Conservation (phyloP, 2,329 filamentous ascomycete genomes). For the Graphilbum fragrans region DNA sequence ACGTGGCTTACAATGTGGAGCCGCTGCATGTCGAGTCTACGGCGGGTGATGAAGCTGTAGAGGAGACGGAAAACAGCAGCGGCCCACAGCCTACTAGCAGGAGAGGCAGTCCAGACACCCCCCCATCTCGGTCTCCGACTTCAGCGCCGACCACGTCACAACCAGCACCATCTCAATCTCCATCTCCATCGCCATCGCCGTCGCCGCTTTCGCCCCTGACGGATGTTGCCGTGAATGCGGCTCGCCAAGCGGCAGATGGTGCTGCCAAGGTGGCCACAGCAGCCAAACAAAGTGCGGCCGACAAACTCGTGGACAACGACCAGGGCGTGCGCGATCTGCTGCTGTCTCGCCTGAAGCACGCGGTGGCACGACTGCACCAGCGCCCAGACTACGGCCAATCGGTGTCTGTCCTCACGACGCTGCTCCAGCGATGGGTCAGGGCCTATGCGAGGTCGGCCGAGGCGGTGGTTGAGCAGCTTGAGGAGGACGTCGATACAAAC, state of each 20-base stretch:
- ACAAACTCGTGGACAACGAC: constrained; percentile 63
- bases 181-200: too few relatives aligned
- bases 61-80: not conserved
- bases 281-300: constrained; percentile 56
- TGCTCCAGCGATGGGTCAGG: constrained; percentile 68
- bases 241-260: constrained; percentile 33
- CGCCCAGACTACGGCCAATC: constrained; percentile 77
- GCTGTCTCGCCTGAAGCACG: constrained; percentile 62
- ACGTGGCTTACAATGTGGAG: constrained; percentile 58
- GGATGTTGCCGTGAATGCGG: constrained; percentile 36
- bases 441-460: constrained; percentile 64
- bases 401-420: constrained; percentile 61
- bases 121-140: too few relatives aligned
- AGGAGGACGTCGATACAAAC: constrained; percentile 63
- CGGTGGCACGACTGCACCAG: constrained; percentile 60
- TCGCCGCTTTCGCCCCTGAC: not conserved
- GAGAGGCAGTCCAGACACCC: too few relatives aligned
- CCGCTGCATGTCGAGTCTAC: constrained; percentile 19
- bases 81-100: too few relatives aligned
- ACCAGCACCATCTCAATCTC: too few relatives aligned
- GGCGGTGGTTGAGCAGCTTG: constrained; percentile 51
- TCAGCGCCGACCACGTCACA: too few relatives aligned
- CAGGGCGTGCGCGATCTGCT: constrained; percentile 45
- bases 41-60: constrained; percentile 42
- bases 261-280: constrained; percentile 40